phyloP scores from a whole-genome alignment of 2,329 filamentous ascomycete species.

The Chalara sp. region DNA sequence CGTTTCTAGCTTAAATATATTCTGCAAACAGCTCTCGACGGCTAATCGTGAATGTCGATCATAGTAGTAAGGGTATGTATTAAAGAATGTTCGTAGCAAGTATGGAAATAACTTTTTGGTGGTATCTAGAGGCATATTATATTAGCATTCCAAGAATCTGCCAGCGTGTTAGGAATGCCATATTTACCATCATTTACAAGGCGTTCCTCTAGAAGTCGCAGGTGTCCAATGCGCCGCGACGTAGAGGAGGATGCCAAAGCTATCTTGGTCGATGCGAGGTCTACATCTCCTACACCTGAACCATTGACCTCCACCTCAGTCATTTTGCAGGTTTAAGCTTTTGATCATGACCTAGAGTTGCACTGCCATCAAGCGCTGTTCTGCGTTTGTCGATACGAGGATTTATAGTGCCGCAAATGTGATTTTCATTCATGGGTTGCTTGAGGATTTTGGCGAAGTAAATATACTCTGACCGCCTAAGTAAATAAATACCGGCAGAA shows the following conservation, averaged over 20 bases:
- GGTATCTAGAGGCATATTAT: slow-evolving; percentile 26
- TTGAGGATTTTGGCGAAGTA: too few species aligned
- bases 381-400: neutral
- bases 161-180: too few species aligned
- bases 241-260: slow-evolving; percentile 59
- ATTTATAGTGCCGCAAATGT: neutral
- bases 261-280: slow-evolving; percentile 41
- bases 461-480: too few species aligned
- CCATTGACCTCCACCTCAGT: slow-evolving; percentile 41
- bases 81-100: slow-evolving; percentile 70
- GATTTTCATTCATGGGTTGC: too few species aligned
- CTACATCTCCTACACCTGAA: slow-evolving; percentile 41
- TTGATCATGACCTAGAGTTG: slow-evolving; percentile 23
- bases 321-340: slow-evolving; percentile 34
- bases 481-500: too few species aligned
- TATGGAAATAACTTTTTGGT: slow-evolving; percentile 36
- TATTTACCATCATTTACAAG: slow-evolving; percentile 44
- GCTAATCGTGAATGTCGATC: slow-evolving; percentile 80
- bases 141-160: too few species aligned
- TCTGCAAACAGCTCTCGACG: slow-evolving; percentile 71
- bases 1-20: slow-evolving; percentile 52
- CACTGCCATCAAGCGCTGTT: neutral
- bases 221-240: slow-evolving; percentile 43
- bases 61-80: slow-evolving; percentile 79
- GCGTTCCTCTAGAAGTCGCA: slow-evolving; percentile 50